These are phyloP conservation scores for Angomonas ambiguus DNA, from an alignment of 208 protist species.

Conservation along the genomic window DNA sequence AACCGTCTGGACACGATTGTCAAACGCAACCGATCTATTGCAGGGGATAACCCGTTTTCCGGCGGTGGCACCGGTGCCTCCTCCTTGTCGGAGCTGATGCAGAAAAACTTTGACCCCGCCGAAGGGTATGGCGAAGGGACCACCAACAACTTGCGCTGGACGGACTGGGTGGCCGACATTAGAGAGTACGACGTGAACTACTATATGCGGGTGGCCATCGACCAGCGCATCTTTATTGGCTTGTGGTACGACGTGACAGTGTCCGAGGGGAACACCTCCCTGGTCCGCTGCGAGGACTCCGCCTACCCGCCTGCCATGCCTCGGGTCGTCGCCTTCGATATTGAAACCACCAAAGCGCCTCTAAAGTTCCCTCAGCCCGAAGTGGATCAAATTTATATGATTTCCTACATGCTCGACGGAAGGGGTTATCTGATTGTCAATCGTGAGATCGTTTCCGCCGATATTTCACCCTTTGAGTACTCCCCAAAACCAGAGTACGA, in stretches of 20 bases:
- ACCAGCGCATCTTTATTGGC: conserved; percentile 93
- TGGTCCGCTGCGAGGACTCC: conserved; percentile 80
- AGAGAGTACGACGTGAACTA: conserved; percentile 99
- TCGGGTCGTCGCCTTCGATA: conserved; percentile 96
- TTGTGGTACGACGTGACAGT: conserved; percentile 96
- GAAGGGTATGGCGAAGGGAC: conserved; percentile 20
- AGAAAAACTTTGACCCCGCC: conserved; percentile 52
- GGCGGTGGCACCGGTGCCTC: conserved; percentile 36
- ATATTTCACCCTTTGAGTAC: conserved; percentile 99
- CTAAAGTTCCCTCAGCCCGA: conserved; percentile 98
- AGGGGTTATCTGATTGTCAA: conserved; percentile 98
- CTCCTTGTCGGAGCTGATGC: conserved; percentile 69
- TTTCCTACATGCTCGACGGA: conserved; percentile 99
- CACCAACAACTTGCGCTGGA: conserved; percentile 48
- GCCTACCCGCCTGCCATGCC: conserved; percentile 90
- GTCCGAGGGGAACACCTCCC: conserved; percentile 53
- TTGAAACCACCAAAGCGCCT: conserved; percentile 99
- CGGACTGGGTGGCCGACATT: conserved; percentile 95
- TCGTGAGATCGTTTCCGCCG: conserved; percentile 95
- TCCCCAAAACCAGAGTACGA: conserved; percentile 97
- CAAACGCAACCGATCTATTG: conserved; percentile 62
- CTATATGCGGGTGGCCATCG: conserved; percentile 97
- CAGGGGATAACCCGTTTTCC: conserved; percentile 35
- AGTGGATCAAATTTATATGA: conserved; percentile 99
- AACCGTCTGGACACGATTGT: conserved; percentile 75